These are phyloP conservation scores for Torulaspora microellipsoides DNA, from an alignment of 805 yeast species.

Conservation along the genomic window DNA sequence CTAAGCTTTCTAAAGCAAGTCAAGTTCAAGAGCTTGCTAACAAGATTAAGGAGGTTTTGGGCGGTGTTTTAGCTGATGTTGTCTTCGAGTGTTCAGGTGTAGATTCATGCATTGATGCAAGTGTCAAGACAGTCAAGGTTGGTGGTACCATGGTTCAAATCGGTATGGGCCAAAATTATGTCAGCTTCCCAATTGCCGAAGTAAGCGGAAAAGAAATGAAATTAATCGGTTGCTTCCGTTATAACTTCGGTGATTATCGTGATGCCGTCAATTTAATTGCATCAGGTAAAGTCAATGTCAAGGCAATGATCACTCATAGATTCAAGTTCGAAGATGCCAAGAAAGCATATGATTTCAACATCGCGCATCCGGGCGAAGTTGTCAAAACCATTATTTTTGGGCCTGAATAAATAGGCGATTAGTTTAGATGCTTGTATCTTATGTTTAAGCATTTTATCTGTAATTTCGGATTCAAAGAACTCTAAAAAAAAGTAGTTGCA, in stretches of 20 bases:
- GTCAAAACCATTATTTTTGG: slow-evolving; percentile 80
- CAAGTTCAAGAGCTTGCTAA: slow-evolving; percentile 27
- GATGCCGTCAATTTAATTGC: slow-evolving; percentile 65
- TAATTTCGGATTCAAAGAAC: too few species aligned
- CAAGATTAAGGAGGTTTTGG: slow-evolving; percentile 29
- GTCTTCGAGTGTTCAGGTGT: slow-evolving; percentile 87
- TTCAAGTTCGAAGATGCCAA: slow-evolving; percentile 67
- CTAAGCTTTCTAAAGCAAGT: slow-evolving; percentile 41
- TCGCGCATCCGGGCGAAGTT: slow-evolving; percentile 56
- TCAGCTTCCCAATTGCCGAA: slow-evolving; percentile 69
- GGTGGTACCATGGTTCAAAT: too few species aligned
- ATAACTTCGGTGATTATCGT: slow-evolving; percentile 69
- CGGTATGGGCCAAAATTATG: slow-evolving; percentile 70
- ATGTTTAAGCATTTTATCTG: too few species aligned
- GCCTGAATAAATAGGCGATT: slow-evolving; percentile 37
- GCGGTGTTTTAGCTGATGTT: slow-evolving; percentile 42
- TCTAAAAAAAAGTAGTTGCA: too few species aligned
- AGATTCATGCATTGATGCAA: slow-evolving; percentile 64
- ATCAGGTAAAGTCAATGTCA: slow-evolving; percentile 59
- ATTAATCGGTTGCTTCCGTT: slow-evolving; percentile 74
- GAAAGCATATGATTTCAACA: slow-evolving; percentile 62
- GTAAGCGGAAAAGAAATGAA: slow-evolving; percentile 63
- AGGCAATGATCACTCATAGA: slow-evolving; percentile 68
- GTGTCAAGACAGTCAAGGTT: slow-evolving; percentile 53
- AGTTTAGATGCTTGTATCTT: too few species aligned